Evolutionary conservation across 768 basidiomycete species (phyloP), one percentile per base, ranked within the genome.

Genomic region (Tephrocybe sp.): DNA sequence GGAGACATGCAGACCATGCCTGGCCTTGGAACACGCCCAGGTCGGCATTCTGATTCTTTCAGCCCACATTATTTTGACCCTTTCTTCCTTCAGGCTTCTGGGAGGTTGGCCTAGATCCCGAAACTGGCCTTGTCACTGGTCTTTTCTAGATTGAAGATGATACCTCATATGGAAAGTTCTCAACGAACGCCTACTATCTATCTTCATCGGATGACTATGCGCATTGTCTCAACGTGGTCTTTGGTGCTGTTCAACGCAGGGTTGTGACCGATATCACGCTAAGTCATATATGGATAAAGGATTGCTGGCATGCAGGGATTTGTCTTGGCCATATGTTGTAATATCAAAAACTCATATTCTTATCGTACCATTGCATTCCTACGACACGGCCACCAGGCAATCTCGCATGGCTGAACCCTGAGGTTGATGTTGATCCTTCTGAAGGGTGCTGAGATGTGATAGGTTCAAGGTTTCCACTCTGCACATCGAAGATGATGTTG

Each of bases 1-100:
- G 92, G 90, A 33, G 93, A 95, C 67, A 98, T 99, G 91, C 89
- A 92, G 68, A 98, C 94, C 50, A 96, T 99, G 93, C 96, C 96
- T 38, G 96, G 94, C 59, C 80, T 97, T 36, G 91, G 86, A 21
- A 97, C 93, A 53, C 85, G 93, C 54, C 93, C 93, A 67, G 91
- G 89, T 84, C 51, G 58, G 72, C n/a, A 20, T 36, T 3, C 10
- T 53, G 28, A 3, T 18, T 32, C 21, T 52, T 3, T 21, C 33
- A 7, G 28, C 21, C 14, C 33, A 7, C 55, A 48, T 56, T 61
- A 7, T 23, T 36, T 55, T 46, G 41, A 51, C 7, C 38, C 3
- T 23, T 41, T 54, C 43, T 58, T n/a, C 54, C 43, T 58, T n/a
- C 54, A 85, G 87, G 90, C 17, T 93, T 93, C 77, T 93, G 90